A percentile compares a stretch with the other conserved stretches of the same genome.
phyloP scores from a whole-genome alignment of 2,329 filamentous ascomycete genomes.

The Colletotrichum shisoi region DNA sequence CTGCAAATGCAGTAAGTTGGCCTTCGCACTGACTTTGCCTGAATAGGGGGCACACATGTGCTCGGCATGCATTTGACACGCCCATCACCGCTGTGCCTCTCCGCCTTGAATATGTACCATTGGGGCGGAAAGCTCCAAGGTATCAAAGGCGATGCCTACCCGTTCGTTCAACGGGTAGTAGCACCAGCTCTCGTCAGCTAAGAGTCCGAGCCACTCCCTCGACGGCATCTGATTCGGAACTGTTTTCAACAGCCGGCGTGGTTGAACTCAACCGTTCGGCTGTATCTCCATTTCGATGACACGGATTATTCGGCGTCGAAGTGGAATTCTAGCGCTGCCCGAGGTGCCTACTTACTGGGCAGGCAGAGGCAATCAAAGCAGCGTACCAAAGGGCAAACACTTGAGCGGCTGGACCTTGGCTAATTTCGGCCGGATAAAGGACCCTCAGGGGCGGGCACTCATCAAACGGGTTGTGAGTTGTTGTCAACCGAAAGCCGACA shows the following conservation, averaged over 20 bases:
- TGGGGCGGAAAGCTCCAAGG: background rate
- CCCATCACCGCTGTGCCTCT: background rate
- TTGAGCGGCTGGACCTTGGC: background rate
- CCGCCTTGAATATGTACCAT: background rate
- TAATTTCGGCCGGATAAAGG: background rate
- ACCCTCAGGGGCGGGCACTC: background rate
- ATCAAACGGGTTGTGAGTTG: background rate
- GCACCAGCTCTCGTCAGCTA: background rate
- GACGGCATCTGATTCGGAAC: constrained; percentile 5
- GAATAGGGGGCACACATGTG: background rate
- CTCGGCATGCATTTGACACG: background rate
- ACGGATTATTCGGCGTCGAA: no score
- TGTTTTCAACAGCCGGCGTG: background rate
- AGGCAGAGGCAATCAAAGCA: background rate
- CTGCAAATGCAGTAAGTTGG: background rate
- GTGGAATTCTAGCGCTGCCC: no score
- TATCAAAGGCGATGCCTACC: constrained; percentile 14
- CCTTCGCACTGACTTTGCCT: background rate
- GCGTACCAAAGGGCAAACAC: background rate
- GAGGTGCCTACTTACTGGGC: no score
- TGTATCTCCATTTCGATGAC: no score
- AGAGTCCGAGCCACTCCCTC: constrained; percentile 1
- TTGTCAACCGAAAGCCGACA: background rate
- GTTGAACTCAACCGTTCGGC: background rate
- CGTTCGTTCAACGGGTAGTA: background rate